phyloP scores from a whole-genome alignment of 1,284 basidiomycete genomes.

The Pterulicium gracile region DNA sequence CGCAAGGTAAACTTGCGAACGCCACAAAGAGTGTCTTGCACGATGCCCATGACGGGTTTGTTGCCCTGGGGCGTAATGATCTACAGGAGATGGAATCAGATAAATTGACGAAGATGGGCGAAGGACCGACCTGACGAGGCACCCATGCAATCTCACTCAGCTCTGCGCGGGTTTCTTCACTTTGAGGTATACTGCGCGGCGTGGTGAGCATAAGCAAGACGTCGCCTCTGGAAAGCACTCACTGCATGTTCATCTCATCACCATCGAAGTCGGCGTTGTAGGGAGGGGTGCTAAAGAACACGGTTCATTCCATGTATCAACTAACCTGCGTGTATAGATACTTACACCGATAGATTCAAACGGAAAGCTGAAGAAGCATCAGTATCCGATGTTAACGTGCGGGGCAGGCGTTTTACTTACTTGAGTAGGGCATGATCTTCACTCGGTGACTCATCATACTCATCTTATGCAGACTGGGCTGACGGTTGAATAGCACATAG shows the following conservation, averaged over 20 bases:
- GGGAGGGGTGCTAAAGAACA: slow-evolving; percentile 55
- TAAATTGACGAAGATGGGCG: slow-evolving; percentile 4
- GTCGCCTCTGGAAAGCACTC: slow-evolving; percentile 26
- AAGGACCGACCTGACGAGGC: slow-evolving; percentile 71
- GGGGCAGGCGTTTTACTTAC: slow-evolving; percentile 37
- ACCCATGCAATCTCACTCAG: slow-evolving; percentile 99
- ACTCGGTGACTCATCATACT: slow-evolving; percentile 99
- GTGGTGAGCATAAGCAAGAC: slow-evolving; percentile 7
- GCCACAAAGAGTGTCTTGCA: slow-evolving; percentile 97
- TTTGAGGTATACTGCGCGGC: slow-evolving; percentile 78
- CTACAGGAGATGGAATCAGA: slow-evolving; percentile 27
- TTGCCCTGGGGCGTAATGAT: slow-evolving; percentile 99
- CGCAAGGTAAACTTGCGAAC: slow-evolving; percentile 96
- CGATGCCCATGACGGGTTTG: slow-evolving; percentile 99
- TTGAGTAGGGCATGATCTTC: slow-evolving; percentile 97
- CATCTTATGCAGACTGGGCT: slow-evolving; percentile 99
- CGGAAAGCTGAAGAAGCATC: slow-evolving; percentile 66
- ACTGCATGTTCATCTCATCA: slow-evolving; percentile 99
- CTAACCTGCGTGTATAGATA: slow-evolving; percentile 15
- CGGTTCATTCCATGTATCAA: slow-evolving; percentile 19
- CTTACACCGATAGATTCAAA: slow-evolving; percentile 91
- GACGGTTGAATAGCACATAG: slow-evolving; percentile 96
- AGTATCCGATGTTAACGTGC: slow-evolving; percentile 16
- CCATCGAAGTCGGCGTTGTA: slow-evolving; percentile 99
- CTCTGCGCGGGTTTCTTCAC: slow-evolving; percentile 98